Evolutionary conservation across 768 basidiomycete species (phyloP).

Genomic region (Galerina sulciceps): DNA sequence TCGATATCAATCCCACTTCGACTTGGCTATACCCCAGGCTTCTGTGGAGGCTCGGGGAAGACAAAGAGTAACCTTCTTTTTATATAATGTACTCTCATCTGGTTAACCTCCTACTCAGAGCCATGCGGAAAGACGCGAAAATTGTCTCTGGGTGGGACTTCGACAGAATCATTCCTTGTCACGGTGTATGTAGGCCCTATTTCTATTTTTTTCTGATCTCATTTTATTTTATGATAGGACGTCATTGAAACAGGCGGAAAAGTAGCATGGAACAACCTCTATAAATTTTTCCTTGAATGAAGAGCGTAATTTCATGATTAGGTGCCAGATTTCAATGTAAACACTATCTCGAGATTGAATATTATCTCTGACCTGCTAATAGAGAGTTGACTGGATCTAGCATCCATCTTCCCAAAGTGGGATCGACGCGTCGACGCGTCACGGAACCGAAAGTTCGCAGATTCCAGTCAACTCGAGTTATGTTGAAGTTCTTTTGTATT

Average conservation of each 20-base stretch:
- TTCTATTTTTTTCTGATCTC: not conserved
- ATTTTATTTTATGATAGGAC: slow-evolving; percentile 39
- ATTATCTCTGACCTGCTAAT: no score
- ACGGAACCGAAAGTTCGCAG: no score
- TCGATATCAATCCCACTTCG: slow-evolving; percentile 31
- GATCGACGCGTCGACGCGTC: no score
- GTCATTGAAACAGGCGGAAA: slow-evolving; percentile 68
- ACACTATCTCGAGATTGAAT: no score
- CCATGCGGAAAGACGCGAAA: slow-evolving; percentile 66
- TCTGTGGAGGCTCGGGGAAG: slow-evolving; percentile 35
- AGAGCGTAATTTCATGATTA: no score
- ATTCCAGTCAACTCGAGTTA: no score
- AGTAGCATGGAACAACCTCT: slow-evolving; percentile 54
- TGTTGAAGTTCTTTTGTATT: no score
- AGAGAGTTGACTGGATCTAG: no score
- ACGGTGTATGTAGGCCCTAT: slow-evolving; percentile 41
- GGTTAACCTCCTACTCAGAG: slow-evolving; percentile 26
- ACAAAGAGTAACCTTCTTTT: slow-evolving; percentile 40
- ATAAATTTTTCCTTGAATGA: slow-evolving; percentile 29
- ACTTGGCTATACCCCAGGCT: slow-evolving; percentile 37
- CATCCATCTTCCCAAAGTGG: no score
- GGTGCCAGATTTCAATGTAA: no score
- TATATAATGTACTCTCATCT: not conserved
- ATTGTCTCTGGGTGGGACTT: slow-evolving; percentile 77
- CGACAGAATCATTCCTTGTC: slow-evolving; percentile 75